Evolutionary conservation across 805 yeast species (phyloP), one percentile per base, ranked within the genome.

Genomic region (Starmerella vaccinii): DNA sequence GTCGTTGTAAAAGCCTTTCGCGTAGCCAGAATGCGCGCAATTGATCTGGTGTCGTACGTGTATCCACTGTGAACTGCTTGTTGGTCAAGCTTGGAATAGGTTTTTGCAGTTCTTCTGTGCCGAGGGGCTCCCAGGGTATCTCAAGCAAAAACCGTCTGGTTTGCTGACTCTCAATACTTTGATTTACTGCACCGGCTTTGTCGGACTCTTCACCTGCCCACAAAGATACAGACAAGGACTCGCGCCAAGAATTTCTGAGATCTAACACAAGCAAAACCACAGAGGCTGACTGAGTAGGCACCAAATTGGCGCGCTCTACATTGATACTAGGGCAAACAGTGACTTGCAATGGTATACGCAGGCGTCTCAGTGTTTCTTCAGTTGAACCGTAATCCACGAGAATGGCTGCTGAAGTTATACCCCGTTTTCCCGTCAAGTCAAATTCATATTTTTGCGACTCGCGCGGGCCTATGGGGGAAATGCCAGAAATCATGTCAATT

Each of bases 1-100:
- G 58, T 15, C 70, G 68, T 42, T 74, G 70, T 47, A 90, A 67
- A 1, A 92, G 63, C 53, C 74, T 73, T 50, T 82, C 79, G 51
- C 95, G 68, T 55, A 83, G 76, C 98, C 98, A 90, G 64, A 88
- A 92, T 2, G 76, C 68, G 54, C 79, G 81, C 50, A 78, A 81
- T 53, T 84, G 86, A 9, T 76, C 79, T 76, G 68, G 53, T 68
- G 76, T 53, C 66, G 71, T 46, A 58, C 65, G 35, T 18, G 56
- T 45, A 39, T 67, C 82, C 30, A 78, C 73, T 18, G 85, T 72
- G 61, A 78, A 84, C 66, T 88, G 95, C 54, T 78, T 78, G 32
- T 78, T 74, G 21, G 82, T 65, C 32, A 86, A 66, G 30, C 84
- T 80, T 19, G 96, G 96, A 24, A 89, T 80, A 0, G 78, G 73